Evolutionary conservation across 2,329 filamentous ascomycete species (phyloP), one percentile per base, ranked within the genome.

Genomic region (Fonsecaea multimorphosa): DNA sequence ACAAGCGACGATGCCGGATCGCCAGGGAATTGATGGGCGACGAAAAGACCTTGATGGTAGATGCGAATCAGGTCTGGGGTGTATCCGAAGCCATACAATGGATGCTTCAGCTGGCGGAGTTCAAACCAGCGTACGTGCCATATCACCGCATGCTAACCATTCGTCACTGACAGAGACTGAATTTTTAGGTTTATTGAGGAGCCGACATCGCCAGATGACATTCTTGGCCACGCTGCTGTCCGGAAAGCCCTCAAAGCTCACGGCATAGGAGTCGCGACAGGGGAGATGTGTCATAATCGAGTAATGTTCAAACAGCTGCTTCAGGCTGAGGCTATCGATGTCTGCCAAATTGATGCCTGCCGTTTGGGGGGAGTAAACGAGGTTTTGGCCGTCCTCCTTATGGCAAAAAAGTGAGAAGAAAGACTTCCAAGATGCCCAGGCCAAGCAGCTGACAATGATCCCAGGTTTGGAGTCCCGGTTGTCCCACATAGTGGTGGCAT

Each of bases 401-500:
- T 97, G 81, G 93, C 93, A 14, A 44, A 38, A 32, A 59, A 59
- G 57, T 59, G 36, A 24, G 55, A 16, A n/a, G 32, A 19, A 46
- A 46, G 32, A 5, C 16, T n/a, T 2, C 2, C 6, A 12, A 31
- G 22, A 34, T 12, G 11, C 19, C 29, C 12, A 22, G 34, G 1
- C 40, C 14, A 31, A 44, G 7, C 29, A 51, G 44, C 57, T 59
- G 29, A 59, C 44, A 8, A 24, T 4, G 19, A 9, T 52, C 75
- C 75, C 68, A 80, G 82, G 72, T 89, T 88, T 76, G 84, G 84
- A 59, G 85, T 96, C 2, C 93, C 93, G 14, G 89, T 96, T 71
- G 92, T 97, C 5, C 93, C 93, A 0, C 93, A 97, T 80, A 92
- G 89, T 0, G 93, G 93, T 22, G 93, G 93, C 71, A 93, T 97